Evolutionary conservation across 2,329 filamentous ascomycete species (phyloP).

Genomic region (Fusarium dlaminii): DNA sequence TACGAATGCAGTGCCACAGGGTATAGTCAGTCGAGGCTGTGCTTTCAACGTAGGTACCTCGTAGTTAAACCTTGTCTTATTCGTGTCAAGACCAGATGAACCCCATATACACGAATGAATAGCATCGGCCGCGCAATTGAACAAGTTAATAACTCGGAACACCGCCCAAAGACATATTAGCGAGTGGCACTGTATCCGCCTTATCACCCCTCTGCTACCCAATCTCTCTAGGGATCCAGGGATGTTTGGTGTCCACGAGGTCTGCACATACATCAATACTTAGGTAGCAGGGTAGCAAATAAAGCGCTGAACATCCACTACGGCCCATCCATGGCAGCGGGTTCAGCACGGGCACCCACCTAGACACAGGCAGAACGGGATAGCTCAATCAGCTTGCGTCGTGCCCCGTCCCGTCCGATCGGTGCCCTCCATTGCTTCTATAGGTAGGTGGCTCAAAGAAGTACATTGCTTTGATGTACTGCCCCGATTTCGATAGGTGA

Average conservation of each 20-base stretch:
- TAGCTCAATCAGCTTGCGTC: not conserved
- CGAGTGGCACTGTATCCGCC: not conserved
- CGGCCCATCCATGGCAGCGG: not conserved
- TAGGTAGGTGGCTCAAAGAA: not conserved
- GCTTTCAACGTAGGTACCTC: not conserved
- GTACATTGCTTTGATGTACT: conserved; percentile 6
- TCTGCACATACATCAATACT: not conserved
- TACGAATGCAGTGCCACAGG: not conserved
- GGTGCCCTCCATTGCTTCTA: not conserved
- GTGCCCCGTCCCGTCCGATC: conserved; percentile 15
- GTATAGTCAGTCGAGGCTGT: conserved; percentile 3
- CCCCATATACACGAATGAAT: not conserved
- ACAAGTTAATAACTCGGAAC: not conserved
- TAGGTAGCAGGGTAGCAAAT: not conserved
- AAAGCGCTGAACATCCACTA: conserved; percentile 22
- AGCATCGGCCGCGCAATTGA: not conserved
- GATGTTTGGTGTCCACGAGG: conserved; percentile 16
- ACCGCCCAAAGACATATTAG: conserved; percentile 1
- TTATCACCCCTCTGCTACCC: not conserved
- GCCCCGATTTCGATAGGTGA: conserved; percentile 25
- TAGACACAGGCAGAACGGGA: not conserved
- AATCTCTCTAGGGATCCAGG: conserved; percentile 1
- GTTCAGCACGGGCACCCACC: not conserved
- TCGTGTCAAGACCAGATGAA: not conserved
- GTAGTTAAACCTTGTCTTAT: not conserved